Base-by-base conservation (phyloP, 208 protist genomes). In the Phytomonas sp. region DNA sequence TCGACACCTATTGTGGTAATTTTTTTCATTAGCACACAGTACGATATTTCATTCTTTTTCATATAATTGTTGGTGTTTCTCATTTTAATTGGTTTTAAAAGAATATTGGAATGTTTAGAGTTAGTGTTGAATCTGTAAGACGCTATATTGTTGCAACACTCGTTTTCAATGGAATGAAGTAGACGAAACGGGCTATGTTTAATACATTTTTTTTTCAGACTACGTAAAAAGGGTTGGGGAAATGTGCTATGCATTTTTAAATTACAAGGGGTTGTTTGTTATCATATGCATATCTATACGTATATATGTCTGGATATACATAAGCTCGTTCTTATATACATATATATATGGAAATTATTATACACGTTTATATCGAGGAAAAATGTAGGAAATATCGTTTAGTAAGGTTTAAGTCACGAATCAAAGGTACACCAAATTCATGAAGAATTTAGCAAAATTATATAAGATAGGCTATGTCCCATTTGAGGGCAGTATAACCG, bases 11-110 rank as follows among this genome's bases (percentile, higher is more conserved):
- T 64, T 64, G 60, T 17, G 13, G 23, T 64, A 64, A 17, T 28
- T 17, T 64, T n/a, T 64, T 43, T 40, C 29, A 43, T 20, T 20
- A 64, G 36, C 60, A 43, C 36, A 43, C 3, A 64, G 9, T 64
- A 43, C 23, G 3, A 61, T 43, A 61, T 74, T 62, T 74, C 32
- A 70, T 60, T 68, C 71, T 79, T n/a, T 37, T 20, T 68, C 2
- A 53, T 61, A 37, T 37, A 13, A 62, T 62, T 62, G 9, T 67
- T 33, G 3, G 23, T 30, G 59, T 60, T 70, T 43, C 34, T 67
- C 9, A 51, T 62, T 56, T 68, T 64, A 20, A 64, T 20, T 64
- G 3, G 15, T 43, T 40, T 23, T 51, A 51, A 51, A 20, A 51
- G 20, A 51, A 2, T 51, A 51, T 51, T 51, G 13, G 13, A 51